Evolutionary conservation across 768 basidiomycete genomes (phyloP).

Genomic region (Leucocoprinus leucothites): DNA sequence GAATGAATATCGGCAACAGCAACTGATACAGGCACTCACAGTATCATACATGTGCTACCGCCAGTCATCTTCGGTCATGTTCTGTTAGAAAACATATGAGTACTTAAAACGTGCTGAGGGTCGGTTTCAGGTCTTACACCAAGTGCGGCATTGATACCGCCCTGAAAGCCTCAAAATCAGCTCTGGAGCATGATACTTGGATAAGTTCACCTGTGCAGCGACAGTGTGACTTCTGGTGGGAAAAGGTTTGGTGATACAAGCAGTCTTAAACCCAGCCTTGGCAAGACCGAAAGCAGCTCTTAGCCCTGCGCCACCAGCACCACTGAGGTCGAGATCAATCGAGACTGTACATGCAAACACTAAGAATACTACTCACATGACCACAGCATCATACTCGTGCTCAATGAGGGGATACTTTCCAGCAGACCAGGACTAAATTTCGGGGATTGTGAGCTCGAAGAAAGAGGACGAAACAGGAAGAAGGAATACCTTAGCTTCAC

Average conservation of each 20-base stretch:
- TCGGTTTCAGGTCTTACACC: conserved; percentile 55
- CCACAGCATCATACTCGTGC: conserved; percentile 98
- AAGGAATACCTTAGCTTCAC: conserved; percentile 69
- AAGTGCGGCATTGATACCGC: conserved; percentile 97
- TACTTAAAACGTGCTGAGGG: neutral
- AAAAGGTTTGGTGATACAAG: conserved; percentile 98
- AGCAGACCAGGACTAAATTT: conserved; percentile 63
- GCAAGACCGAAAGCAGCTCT: conserved; percentile 98
- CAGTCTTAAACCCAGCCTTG: conserved; percentile 97
- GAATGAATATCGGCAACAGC: conserved; percentile 11
- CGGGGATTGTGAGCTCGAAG: conserved; percentile 15
- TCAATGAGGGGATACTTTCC: conserved; percentile 97
- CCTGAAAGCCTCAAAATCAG: conserved; percentile 41
- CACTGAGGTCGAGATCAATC: conserved; percentile 44
- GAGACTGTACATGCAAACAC: conserved; percentile 5
- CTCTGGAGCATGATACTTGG: neutral
- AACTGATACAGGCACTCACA: conserved; percentile 39
- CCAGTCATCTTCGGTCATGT: conserved; percentile 99
- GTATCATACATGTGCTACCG: conserved; percentile 99
- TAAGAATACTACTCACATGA: conserved; percentile 73
- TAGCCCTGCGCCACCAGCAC: conserved; percentile 97
- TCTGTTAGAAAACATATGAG: conserved; percentile 39
- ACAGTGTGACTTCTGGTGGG: conserved; percentile 98
- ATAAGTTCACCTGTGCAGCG: conserved; percentile 77
- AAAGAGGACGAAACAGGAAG: neutral